phyloP scores from a whole-genome alignment of 148 eudicot species.

The Camellia lanceoleosa region DNA sequence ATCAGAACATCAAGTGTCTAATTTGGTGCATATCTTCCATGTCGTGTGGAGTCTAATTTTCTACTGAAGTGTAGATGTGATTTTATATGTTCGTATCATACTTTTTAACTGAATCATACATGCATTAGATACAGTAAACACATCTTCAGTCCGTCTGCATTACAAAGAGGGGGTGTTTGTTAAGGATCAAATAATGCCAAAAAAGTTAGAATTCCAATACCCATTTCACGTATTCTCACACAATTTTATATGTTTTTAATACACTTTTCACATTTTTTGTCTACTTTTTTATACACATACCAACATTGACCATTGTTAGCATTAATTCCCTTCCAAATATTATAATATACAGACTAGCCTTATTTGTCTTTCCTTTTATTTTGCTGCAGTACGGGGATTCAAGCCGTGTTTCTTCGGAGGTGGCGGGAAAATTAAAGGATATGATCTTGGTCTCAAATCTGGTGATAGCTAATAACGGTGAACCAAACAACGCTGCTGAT shows the following conservation, averaged over 20 bases:
- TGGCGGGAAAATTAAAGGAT: conserved; percentile 13
- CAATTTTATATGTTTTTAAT: too few species aligned
- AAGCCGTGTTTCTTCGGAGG: conserved; percentile 11
- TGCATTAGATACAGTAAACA: background rate
- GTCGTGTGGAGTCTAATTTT: background rate
- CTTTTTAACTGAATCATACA: background rate
- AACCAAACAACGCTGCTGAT: background rate
- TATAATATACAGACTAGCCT: background rate
- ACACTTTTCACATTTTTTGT: too few species aligned
- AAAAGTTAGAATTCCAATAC: too few species aligned
- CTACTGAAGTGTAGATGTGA: background rate
- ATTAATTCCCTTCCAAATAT: background rate
- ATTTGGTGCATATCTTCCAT: too few species aligned
- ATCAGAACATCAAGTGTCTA: too few species aligned
- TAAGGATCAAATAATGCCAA: too few species aligned
- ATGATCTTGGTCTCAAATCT: conserved; percentile 9
- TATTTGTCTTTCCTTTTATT: background rate
- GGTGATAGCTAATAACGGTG: background rate
- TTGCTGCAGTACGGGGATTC: conserved; percentile 13
- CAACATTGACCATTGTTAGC: too few species aligned
- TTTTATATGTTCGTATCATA: background rate
- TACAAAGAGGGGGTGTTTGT: too few species aligned
- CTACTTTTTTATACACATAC: too few species aligned
- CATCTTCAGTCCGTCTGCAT: background rate
- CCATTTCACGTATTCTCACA: too few species aligned